phyloP scores from a whole-genome alignment of 2,329 filamentous ascomycete genomes.

The Hansfordia pulvinata region DNA sequence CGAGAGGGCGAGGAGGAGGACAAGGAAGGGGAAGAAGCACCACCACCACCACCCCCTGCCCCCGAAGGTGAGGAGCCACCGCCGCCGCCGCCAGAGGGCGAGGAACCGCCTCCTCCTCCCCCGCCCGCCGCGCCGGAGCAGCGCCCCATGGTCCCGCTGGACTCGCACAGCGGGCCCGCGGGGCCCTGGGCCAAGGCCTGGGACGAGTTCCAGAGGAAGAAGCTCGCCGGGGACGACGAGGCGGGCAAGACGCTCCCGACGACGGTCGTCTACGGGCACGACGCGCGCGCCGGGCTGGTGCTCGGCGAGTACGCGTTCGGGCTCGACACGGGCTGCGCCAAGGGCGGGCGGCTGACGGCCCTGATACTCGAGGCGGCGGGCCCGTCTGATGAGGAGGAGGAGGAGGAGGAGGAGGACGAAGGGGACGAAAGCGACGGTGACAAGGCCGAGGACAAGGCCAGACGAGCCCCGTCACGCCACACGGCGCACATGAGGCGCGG shows the following conservation, averaged over 20 bases:
- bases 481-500: too few relatives aligned
- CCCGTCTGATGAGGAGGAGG: slow-evolving; percentile 14
- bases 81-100: slow-evolving; percentile 5
- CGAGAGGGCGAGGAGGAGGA: slow-evolving; percentile 6
- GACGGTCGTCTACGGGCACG: slow-evolving; percentile 80
- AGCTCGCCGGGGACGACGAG: too few relatives aligned
- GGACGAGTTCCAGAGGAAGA: slow-evolving; percentile 33
- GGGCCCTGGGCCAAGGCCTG: slow-evolving; percentile 56
- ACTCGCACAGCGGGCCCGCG: too few relatives aligned
- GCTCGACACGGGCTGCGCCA: slow-evolving; percentile 71
- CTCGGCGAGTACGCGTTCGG: slow-evolving; percentile 61
- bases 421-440: not conserved
- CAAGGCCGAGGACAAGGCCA: not conserved
- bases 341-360: slow-evolving; percentile 62
- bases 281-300: slow-evolving; percentile 55
- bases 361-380: slow-evolving; percentile 50
- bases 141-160: slow-evolving; percentile 18
- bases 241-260: slow-evolving; percentile 24
- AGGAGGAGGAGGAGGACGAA: slow-evolving; percentile 2
- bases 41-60: slow-evolving; percentile 1
- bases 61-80: slow-evolving; percentile 5
- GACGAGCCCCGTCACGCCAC: too few relatives aligned
- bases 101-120: slow-evolving; percentile 18
- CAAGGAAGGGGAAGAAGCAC: slow-evolving; percentile 4
- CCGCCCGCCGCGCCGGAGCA: slow-evolving; percentile 4